Conservation (phyloP, 495 filamentous ascomycete genomes). For the Arthonia radiata region DNA sequence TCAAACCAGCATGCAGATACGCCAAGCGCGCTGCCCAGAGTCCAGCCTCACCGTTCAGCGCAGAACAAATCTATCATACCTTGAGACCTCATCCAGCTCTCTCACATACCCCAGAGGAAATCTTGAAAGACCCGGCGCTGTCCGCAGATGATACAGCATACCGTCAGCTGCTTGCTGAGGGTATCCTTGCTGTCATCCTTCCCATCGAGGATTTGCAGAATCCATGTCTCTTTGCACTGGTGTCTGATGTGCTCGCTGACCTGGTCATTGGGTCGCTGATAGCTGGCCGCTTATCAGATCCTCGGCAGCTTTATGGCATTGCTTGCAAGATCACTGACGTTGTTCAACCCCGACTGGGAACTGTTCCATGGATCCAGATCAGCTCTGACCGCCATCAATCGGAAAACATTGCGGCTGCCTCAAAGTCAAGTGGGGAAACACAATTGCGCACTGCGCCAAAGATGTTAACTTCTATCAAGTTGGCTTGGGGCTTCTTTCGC, state of each 20-base stretch:
- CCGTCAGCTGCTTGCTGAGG: slow-evolving; percentile 57
- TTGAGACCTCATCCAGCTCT: slow-evolving; percentile 58
- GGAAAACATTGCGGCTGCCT: too few species aligned
- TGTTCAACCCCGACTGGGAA: too few species aligned
- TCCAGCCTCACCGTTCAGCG: slow-evolving; percentile 30
- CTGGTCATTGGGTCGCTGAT: slow-evolving; percentile 60
- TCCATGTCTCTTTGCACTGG: slow-evolving; percentile 50
- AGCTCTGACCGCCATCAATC: too few species aligned
- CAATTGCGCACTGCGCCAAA: too few species aligned
- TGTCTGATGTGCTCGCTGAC: slow-evolving; percentile 66
- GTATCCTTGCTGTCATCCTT: slow-evolving; percentile 52
- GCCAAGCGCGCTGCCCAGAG: slow-evolving; percentile 25
- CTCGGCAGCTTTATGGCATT: too few species aligned
- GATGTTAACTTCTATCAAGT: too few species aligned
- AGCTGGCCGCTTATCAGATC: too few species aligned
- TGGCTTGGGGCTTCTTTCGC: too few species aligned
- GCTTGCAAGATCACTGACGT: too few species aligned
- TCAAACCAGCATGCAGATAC: slow-evolving; percentile 25
- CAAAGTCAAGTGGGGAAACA: too few species aligned
- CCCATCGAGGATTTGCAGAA: slow-evolving; percentile 86
- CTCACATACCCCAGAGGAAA: slow-evolving; percentile 41
- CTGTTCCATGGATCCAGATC: too few species aligned
- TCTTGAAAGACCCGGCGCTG: slow-evolving; percentile 31
- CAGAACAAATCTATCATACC: slow-evolving; percentile 53
- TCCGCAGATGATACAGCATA: slow-evolving; percentile 53